Evolutionary conservation across 2,329 filamentous ascomycete genomes (phyloP), one percentile per base, ranked within the genome.

Genomic region (Colletotrichum godetiae): DNA sequence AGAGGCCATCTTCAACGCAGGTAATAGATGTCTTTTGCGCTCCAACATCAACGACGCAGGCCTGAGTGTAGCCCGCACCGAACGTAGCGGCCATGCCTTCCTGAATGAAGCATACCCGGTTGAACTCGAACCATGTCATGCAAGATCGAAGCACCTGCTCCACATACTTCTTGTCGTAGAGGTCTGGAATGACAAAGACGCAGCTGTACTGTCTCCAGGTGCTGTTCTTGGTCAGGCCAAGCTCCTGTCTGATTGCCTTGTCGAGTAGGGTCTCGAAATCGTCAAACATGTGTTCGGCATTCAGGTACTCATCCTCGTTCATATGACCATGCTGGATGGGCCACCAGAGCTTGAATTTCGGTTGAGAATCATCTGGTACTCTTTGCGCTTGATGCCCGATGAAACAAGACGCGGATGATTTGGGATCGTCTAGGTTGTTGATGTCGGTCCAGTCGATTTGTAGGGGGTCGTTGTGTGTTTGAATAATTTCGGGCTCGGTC

Each of bases 11-110:
- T 78, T 99, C 97, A 12, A 99, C 95, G 77, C 97, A 99, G 75
- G 95, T 96, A 37, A 99, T 93, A 0, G 97, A 97, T 1, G 97
- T 98, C 88, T 99, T 99, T 81, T 98, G 95, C 0, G 97, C 96
- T 13, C 97, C 97, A 69, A 99, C 93, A 80, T 99, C 97, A 12
- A 99, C 95, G 68, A 99, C 95, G 78, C 97, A 99, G 24, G 95
- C 94, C 75, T 94, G 95, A 0, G 95, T 97, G 79, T 97, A 98
- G 8, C 97, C 97, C 4, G 96, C 97, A 13, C 97, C 97, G 81
- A 98, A 99, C 0, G 95, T 97, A 3, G 95, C 96, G 0, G 96
- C 95, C 79, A 98, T 90, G 79, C 95, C 97, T 84, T 99, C 97
- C 82, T 99, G 97, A 72, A 98, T 95, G 80, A 99, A 97, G 81